Evolutionary conservation across 108 stramenopile genomes (phyloP).

Genomic region (Chaetoceros muelleri): DNA sequence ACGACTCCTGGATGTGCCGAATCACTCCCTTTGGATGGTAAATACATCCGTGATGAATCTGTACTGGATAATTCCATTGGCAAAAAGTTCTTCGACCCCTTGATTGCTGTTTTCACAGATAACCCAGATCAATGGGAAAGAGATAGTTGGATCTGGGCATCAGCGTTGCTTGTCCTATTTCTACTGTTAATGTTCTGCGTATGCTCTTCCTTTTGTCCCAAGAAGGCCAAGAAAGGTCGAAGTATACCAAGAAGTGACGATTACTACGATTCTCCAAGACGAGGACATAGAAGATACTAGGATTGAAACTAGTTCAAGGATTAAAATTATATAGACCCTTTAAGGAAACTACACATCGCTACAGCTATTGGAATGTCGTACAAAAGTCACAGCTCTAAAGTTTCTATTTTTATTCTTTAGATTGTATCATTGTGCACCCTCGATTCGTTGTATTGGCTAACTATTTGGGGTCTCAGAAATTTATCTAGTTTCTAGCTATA

Average conservation of each 20-base stretch:
- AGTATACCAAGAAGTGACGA: slow-evolving; percentile 1
- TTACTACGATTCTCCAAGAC: neutral
- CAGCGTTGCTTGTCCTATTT: slow-evolving; percentile 61
- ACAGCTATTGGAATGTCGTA: too few species aligned
- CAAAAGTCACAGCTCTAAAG: too few species aligned
- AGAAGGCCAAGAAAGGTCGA: slow-evolving; percentile 24
- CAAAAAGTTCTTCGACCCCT: slow-evolving; percentile 73
- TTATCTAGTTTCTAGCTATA: too few species aligned
- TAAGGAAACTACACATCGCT: too few species aligned
- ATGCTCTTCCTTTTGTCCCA: slow-evolving; percentile 78
- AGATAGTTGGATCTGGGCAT: slow-evolving; percentile 75
- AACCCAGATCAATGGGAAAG: slow-evolving; percentile 78
- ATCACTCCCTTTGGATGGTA: slow-evolving; percentile 54
- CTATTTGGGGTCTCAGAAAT: too few species aligned
- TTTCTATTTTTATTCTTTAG: too few species aligned
- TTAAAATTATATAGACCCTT: too few species aligned
- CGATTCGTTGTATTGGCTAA: too few species aligned
- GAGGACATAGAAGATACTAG: neutral
- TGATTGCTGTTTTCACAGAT: slow-evolving; percentile 79
- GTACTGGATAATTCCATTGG: slow-evolving; percentile 55
- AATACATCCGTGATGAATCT: slow-evolving; percentile 47
- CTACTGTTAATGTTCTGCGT: slow-evolving; percentile 71
- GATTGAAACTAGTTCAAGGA: too few species aligned
- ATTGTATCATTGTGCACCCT: too few species aligned
- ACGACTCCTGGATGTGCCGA: slow-evolving; percentile 71